phyloP scores from a whole-genome alignment of 192 early-diverging fungal species.

The Globomyces pollinis-pini region DNA sequence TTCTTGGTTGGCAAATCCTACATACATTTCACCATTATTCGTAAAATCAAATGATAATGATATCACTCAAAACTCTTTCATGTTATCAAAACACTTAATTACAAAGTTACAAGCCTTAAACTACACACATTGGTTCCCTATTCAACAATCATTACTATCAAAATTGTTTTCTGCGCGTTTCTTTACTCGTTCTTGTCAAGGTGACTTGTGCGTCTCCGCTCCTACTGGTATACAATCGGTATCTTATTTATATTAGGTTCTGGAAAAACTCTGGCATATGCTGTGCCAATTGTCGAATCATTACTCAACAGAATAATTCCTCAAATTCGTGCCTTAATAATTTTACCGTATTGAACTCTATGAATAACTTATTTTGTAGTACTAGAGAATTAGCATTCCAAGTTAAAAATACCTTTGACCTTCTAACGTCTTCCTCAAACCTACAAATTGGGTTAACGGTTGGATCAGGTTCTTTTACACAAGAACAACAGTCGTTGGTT shows the following conservation, averaged over 20 bases:
- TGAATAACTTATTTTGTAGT: too few species aligned
- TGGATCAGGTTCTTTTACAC: slow-evolving; percentile 68
- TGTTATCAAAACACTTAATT: slow-evolving; percentile 45
- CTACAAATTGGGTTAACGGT: slow-evolving; percentile 67
- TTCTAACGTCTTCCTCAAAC: slow-evolving; percentile 65
- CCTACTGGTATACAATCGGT: slow-evolving; percentile 81
- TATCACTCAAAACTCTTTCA: slow-evolving; percentile 40
- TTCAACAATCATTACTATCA: slow-evolving; percentile 82
- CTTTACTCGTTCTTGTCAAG: slow-evolving; percentile 63
- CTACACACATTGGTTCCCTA: slow-evolving; percentile 74
- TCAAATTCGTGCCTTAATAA: slow-evolving; percentile 77
- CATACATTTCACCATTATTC: slow-evolving; percentile 52
- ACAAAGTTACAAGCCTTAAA: slow-evolving; percentile 52
- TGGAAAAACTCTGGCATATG: slow-evolving; percentile 95
- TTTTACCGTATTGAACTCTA: too few species aligned
- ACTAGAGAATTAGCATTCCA: slow-evolving; percentile 88
- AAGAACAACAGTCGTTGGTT: slow-evolving; percentile 50
- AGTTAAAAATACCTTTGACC: slow-evolving; percentile 79
- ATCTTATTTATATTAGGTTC: slow-evolving; percentile 25
- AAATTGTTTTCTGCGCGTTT: slow-evolving; percentile 61
- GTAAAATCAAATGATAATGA: slow-evolving; percentile 27
- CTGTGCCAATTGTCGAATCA: slow-evolving; percentile 83
- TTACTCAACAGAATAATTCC: slow-evolving; percentile 66
- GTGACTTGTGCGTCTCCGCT: slow-evolving; percentile 89
- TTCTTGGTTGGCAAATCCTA: slow-evolving; percentile 79